These are phyloP conservation scores for Epithemia pelagica DNA, from an alignment of 108 stramenopile genomes.

Conservation along the genomic window DNA sequence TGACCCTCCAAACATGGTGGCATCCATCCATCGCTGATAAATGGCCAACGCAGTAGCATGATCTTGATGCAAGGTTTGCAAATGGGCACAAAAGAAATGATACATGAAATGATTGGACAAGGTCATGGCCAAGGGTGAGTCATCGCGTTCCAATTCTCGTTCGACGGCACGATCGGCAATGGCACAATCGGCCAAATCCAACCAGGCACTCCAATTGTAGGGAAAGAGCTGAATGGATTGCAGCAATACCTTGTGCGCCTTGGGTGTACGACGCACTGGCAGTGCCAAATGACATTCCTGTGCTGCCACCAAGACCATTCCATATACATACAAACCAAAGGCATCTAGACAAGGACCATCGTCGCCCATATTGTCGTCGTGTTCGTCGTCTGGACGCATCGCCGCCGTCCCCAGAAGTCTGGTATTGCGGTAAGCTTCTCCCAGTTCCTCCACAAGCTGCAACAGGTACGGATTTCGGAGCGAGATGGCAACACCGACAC, in stretches of 20 bases:
- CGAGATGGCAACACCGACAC: conserved; percentile 1
- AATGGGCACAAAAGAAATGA: conserved; percentile 86
- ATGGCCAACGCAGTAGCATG: conserved; percentile 67
- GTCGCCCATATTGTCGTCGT: conserved; percentile 1
- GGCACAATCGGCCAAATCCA: conserved; percentile 78
- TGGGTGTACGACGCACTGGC: conserved; percentile 1
- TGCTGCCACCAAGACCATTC: conserved; percentile 48
- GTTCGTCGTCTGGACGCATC: not conserved
- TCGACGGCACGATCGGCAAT: conserved; percentile 54
- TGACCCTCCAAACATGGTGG: conserved; percentile 50
- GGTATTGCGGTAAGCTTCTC: conserved; percentile 19
- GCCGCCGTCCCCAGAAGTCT: not conserved
- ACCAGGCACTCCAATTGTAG: conserved; percentile 95
- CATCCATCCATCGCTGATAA: conserved; percentile 60
- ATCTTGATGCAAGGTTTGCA: conserved; percentile 82
- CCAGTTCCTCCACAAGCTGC: conserved; percentile 71
- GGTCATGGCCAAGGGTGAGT: conserved; percentile 20
- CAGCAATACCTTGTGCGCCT: conserved; percentile 59
- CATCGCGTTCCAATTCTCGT: conserved; percentile 47
- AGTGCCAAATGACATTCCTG: conserved; percentile 16
- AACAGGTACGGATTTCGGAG: conserved; percentile 45
- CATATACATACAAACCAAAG: conserved; percentile 91
- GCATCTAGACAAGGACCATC: conserved; percentile 52
- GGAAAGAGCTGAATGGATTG: conserved; percentile 75
- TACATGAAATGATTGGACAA: conserved; percentile 72